phyloP scores from a whole-genome alignment of 1,284 basidiomycete genomes.

The Rhizopogon hawkerae region DNA sequence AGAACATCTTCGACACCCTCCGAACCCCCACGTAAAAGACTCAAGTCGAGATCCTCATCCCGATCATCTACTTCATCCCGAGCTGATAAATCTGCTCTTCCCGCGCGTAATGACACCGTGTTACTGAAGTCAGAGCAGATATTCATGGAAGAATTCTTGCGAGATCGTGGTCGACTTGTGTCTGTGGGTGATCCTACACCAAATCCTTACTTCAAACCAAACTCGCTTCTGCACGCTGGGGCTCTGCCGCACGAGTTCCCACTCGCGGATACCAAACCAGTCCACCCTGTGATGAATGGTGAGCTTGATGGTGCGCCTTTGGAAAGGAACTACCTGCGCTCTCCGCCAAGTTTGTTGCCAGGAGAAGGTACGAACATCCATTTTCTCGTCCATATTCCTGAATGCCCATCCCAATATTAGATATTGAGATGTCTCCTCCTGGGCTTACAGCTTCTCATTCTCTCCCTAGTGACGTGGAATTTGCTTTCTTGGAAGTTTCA shows the following conservation, averaged over 20 bases:
- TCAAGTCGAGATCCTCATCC: constrained; percentile 30
- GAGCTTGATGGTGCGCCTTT: constrained; percentile 3
- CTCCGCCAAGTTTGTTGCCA: neutral
- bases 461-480: constrained; percentile 1
- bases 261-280: neutral
- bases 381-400: neutral
- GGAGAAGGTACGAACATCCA: neutral
- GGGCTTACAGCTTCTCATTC: neutral
- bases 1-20: constrained; percentile 19
- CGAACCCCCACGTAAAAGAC: constrained; percentile 21
- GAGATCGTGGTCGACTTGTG: neutral
- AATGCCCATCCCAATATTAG: neutral
- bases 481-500: neutral
- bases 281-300: neutral
- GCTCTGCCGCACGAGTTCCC: neutral
- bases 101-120: constrained; percentile 14
- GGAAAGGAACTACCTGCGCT: neutral
- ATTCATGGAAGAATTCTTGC: neutral
- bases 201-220: neutral
- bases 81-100: constrained; percentile 20
- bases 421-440: constrained; percentile 3
- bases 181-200: neutral
- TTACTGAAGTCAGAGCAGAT: neutral
- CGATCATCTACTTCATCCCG: constrained; percentile 30
- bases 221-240: neutral